Evolutionary conservation across 2,329 filamentous ascomycete genomes (phyloP).

Genomic region (Fusarium coffeatum): DNA sequence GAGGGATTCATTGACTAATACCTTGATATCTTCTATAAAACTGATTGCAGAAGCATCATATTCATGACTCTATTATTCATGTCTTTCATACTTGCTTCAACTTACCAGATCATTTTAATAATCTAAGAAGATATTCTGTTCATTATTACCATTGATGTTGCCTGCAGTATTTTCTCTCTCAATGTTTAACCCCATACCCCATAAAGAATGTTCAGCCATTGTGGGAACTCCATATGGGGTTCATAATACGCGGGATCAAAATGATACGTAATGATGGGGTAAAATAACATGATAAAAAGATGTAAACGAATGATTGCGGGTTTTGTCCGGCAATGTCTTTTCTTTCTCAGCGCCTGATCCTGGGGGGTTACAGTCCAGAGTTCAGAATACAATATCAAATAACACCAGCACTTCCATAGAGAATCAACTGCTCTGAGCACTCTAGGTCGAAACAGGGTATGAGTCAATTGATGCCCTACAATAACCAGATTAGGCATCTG

Average conservation of each 20-base stretch:
- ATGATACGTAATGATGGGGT: conserved; percentile 43
- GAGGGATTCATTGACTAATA: background rate
- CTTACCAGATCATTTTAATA: background rate
- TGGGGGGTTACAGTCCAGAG: background rate
- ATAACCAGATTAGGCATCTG: background rate
- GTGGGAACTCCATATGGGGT: conserved; percentile 11
- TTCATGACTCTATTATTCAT: background rate
- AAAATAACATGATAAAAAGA: conserved; percentile 35
- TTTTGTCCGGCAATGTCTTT: background rate
- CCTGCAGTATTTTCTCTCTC: background rate
- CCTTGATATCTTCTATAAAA: background rate
- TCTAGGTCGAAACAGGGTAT: background rate
- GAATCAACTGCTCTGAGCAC: background rate
- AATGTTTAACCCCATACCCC: background rate
- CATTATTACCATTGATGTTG: background rate
- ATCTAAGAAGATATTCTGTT: background rate
- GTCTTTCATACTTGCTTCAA: background rate
- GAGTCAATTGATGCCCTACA: background rate
- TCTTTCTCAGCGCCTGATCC: background rate
- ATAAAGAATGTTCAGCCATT: background rate
- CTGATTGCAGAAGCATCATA: too few relatives aligned
- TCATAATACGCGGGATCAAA: conserved; percentile 9
- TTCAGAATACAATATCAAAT: background rate
- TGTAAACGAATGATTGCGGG: conserved; percentile 17
- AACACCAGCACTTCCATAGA: background rate